phyloP scores from a whole-genome alignment of 768 basidiomycete species.

The Tylopilus felleus region DNA sequence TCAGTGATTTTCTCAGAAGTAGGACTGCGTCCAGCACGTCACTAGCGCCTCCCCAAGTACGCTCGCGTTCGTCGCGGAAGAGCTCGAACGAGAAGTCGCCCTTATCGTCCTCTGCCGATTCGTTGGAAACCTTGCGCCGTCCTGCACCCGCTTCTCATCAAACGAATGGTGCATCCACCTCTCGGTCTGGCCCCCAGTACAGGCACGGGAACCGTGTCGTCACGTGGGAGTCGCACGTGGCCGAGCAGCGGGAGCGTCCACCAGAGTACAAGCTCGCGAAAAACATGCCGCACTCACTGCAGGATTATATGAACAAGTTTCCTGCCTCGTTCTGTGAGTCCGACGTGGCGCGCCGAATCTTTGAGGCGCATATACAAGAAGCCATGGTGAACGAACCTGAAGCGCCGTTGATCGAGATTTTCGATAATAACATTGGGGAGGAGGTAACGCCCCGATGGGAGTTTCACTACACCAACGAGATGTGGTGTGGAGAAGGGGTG shows the following conservation, averaged over 20 bases:
- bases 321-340: constrained; percentile 39
- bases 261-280: constrained; percentile 34
- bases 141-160: background rate
- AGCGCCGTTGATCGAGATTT: constrained; percentile 64
- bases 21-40: constrained; percentile 18
- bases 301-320: constrained; percentile 63
- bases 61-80: background rate
- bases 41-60: background rate
- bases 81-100: background rate
- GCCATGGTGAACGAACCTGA: constrained; percentile 64
- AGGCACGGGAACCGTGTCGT: constrained; percentile 11
- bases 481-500: constrained; percentile 71
- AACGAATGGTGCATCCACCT: background rate
- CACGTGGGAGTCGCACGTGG: constrained; percentile 23
- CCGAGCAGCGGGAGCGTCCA: constrained; percentile 12
- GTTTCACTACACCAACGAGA: constrained; percentile 80
- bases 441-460: constrained; percentile 80
- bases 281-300: constrained; percentile 60
- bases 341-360: constrained; percentile 47
- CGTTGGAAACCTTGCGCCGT: background rate
- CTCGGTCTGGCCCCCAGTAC: background rate
- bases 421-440: constrained; percentile 59
- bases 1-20: constrained; percentile 7
- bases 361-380: constrained; percentile 62
- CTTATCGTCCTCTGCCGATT: background rate